Evolutionary conservation across 768 basidiomycete species (phyloP).

Genomic region (Phanerodontia chrysosporium): DNA sequence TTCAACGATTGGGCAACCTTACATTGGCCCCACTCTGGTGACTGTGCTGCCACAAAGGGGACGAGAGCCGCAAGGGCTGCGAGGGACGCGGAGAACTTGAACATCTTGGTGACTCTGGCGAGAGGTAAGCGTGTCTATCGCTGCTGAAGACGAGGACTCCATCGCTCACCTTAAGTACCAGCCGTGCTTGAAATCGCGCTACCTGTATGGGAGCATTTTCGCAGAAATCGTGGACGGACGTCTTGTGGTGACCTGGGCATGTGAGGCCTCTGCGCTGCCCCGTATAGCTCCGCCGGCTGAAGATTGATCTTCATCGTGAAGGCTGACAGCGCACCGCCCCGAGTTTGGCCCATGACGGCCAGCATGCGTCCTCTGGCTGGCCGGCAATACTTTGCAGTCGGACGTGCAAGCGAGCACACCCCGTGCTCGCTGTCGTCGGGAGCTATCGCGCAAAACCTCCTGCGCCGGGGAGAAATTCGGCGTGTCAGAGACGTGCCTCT

Average conservation of each 20-base stretch:
- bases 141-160: not conserved
- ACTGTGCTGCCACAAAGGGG: slow-evolving; percentile 23
- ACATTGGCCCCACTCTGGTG: slow-evolving; percentile 26
- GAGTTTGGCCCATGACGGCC: not conserved
- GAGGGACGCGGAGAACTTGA: slow-evolving; percentile 18
- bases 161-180: not conserved
- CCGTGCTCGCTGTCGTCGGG: not conserved
- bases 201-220: slow-evolving; percentile 4
- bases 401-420: not conserved
- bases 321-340: not conserved
- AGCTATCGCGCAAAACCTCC: not conserved
- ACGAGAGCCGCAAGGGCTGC: slow-evolving; percentile 24
- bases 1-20: not conserved
- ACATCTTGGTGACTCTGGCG: slow-evolving; percentile 1
- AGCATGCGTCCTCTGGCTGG: not conserved
- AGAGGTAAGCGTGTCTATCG: not conserved
- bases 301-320: not conserved
- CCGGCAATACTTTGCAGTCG: not conserved
- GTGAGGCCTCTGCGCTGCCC: not conserved
- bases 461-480: not conserved
- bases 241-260: not conserved
- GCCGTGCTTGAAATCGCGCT: not conserved
- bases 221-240: not conserved
- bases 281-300: not conserved
- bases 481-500: not conserved